A percentile compares a stretch with the other conserved stretches of the same genome.
Conservation (phyloP, 208 protist species). For the Acanthamoeba divionensis region DNA sequence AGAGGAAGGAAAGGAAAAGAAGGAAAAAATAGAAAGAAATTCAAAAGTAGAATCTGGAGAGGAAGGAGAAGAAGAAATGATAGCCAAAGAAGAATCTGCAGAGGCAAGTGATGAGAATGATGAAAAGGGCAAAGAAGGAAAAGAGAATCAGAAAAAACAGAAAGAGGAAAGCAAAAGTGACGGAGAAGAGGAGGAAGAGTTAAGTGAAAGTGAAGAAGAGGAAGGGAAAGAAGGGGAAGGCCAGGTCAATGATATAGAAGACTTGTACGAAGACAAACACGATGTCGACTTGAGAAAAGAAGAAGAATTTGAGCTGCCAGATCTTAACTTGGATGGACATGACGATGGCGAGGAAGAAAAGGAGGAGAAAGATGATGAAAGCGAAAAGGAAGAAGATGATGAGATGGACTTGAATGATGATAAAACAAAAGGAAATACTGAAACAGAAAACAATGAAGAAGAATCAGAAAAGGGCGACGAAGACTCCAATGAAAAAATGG, state of each 20-base stretch:
- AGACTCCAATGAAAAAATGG: conserved; percentile 5
- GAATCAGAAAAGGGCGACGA: conserved; percentile 62
- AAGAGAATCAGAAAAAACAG: conserved; percentile 54
- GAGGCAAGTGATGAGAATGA: conserved; percentile 80
- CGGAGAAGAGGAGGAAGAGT: background rate
- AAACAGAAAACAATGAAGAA: conserved; percentile 67
- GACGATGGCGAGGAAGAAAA: conserved; percentile 66
- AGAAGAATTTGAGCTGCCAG: conserved; percentile 72
- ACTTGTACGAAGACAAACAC: conserved; percentile 68
- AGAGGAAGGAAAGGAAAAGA: conserved; percentile 71
- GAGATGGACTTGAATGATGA: background rate
- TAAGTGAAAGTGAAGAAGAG: conserved; percentile 27
- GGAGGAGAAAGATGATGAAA: conserved; percentile 53
- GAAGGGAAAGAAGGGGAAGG: conserved; percentile 72
- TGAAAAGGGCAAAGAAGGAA: conserved; percentile 34
- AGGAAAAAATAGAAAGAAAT: conserved; percentile 81
- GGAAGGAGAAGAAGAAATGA: conserved; percentile 47
- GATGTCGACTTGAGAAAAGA: conserved; percentile 64
- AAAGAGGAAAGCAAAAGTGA: conserved; percentile 81
- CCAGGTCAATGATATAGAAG: conserved; percentile 50
- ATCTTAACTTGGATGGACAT: conserved; percentile 69
- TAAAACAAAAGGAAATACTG: conserved; percentile 53
- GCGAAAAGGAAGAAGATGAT: conserved; percentile 62
- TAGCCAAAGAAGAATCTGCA: conserved; percentile 69
- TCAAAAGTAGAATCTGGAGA: conserved; percentile 71